Evolutionary conservation across 2,329 filamentous ascomycete genomes (phyloP), one percentile per base, ranked within the genome.

Genomic region (Chrysosporium keratinophilum): DNA sequence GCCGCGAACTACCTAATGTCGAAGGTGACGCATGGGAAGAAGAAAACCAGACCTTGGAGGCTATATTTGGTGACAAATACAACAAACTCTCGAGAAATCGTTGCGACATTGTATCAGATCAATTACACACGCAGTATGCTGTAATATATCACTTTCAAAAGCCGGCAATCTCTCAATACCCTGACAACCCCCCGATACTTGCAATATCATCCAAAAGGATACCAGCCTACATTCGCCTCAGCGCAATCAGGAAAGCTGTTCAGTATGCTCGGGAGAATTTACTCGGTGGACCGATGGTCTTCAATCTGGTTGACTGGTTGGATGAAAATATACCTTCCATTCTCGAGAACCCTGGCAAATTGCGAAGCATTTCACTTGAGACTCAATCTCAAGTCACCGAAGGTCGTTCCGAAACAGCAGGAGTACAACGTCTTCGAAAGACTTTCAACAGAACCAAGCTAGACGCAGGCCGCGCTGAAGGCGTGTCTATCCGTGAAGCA

Each of bases 141-240:
- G 71, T 79, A 23, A 67, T 68, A 1, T 69, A 83, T 50, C 84
- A 88, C 63, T 83, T 91, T 57, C 82, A 87, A 55, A 85, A 79
- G 59, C 82, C 88, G 1, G 78, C 78, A 2, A 75, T 65, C 12
- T 31, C 47, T 23, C 68, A 78, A 46, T 98, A 97, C 67, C 93
- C 93, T 0, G 69, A 77, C 63, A 62, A 79, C 67, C 69, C 81
- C 72, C 75, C 83, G 1, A 78, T 94, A 9, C 73, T 96, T 35
- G 81, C 83, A 2, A 76, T 96, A 33, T 69, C 80, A 45, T 77
- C 82, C 23, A 79, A 79, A 50, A 71, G 80, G 10, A 77, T 97
- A 11, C 93, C 93, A 17, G 88, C 93, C 2, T 95, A 98, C 64
- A 94, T 97, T 64, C 87, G 91, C 57, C 76, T 98, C 10, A 95